Percentiles rank a stretch among this genome's conserved stretches.
phyloP scores from a whole-genome alignment of 2,329 filamentous ascomycete genomes.

The Diaporthe amygdali region DNA sequence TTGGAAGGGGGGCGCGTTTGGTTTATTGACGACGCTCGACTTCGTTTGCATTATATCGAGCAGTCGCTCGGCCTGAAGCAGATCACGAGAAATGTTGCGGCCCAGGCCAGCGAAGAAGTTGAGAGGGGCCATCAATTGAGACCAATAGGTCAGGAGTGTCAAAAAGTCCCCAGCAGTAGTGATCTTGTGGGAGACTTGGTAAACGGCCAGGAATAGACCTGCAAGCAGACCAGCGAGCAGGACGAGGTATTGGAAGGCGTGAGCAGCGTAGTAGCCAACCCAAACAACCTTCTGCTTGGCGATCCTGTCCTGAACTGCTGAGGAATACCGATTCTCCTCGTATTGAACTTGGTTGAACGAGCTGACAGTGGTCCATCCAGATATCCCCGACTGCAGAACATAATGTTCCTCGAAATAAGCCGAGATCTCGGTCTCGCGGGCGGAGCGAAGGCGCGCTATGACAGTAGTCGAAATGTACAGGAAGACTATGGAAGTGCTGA shows the following conservation, averaged over 20 bases:
- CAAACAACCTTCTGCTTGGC: conserved; percentile 43
- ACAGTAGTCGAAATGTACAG: conserved; percentile 58
- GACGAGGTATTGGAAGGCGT: conserved; percentile 64
- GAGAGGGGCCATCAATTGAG: conserved; percentile 72
- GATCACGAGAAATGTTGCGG: conserved; percentile 59
- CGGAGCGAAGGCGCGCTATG: conserved; percentile 54
- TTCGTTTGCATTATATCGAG: conserved; percentile 64
- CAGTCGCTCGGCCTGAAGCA: conserved; percentile 63
- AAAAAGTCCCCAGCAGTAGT: conserved; percentile 70
- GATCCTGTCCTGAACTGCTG: conserved; percentile 51
- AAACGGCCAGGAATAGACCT: conserved; percentile 63
- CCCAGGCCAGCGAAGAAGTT: conserved; percentile 70
- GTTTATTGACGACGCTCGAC: conserved; percentile 58
- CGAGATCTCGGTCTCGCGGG: conserved; percentile 55
- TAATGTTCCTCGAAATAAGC: conserved; percentile 61
- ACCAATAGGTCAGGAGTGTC: conserved; percentile 76
- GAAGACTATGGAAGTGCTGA: conserved; percentile 62
- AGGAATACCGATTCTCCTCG: conserved; percentile 59
- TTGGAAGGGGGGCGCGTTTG: conserved; percentile 53
- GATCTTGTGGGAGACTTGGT: conserved; percentile 64
- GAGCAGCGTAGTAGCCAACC: conserved; percentile 54
- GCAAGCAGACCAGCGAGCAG: conserved; percentile 74
- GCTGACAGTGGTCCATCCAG: conserved; percentile 64
- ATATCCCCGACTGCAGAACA: conserved; percentile 59
- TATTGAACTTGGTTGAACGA: conserved; percentile 65